Conservation (phyloP, 495 filamentous ascomycete genomes). For the Penicillium pancosmium region DNA sequence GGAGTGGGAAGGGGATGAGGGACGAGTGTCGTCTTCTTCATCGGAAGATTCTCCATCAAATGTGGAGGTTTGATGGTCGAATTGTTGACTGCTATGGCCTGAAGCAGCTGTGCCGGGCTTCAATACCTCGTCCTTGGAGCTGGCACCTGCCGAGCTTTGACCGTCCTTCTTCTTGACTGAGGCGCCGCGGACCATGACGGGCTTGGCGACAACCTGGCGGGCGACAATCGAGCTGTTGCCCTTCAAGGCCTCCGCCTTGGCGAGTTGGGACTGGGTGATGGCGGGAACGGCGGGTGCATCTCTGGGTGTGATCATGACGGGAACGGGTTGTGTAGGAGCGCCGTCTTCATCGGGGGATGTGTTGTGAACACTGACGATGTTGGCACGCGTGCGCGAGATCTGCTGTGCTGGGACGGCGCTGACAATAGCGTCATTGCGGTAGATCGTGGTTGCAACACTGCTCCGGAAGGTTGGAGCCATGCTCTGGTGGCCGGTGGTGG, state of each 20-base stretch:
- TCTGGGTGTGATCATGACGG: slow-evolving; percentile 36
- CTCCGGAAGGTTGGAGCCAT: slow-evolving; percentile 65
- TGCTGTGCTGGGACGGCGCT: slow-evolving; percentile 81
- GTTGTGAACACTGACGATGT: slow-evolving; percentile 82
- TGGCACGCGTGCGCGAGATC: slow-evolving; percentile 80
- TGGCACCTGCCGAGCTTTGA: slow-evolving; percentile 12
- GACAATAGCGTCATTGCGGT: slow-evolving; percentile 83
- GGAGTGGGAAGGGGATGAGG: slow-evolving; percentile 22
- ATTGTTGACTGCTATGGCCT: slow-evolving; percentile 18
- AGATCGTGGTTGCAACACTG: slow-evolving; percentile 90
- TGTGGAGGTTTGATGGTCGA: slow-evolving; percentile 31
- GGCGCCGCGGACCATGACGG: slow-evolving; percentile 45
- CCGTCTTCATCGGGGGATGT: slow-evolving; percentile 32
- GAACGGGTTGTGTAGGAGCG: slow-evolving; percentile 13
- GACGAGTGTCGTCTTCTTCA: slow-evolving; percentile 32
- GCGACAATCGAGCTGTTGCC: slow-evolving; percentile 47
- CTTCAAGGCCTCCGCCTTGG: slow-evolving; percentile 43
- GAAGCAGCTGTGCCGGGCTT: slow-evolving; percentile 20
- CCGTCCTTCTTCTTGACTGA: slow-evolving; percentile 38
- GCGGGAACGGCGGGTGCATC: slow-evolving; percentile 55
- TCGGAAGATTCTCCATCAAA: slow-evolving; percentile 45
- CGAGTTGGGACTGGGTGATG: slow-evolving; percentile 52
- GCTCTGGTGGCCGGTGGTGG: slow-evolving; percentile 66
- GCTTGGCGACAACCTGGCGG: slow-evolving; percentile 46
- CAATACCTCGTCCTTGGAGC: slow-evolving; percentile 30